Base-by-base conservation (phyloP, 2,329 filamentous ascomycete genomes). In the Peltaster fructicola region DNA sequence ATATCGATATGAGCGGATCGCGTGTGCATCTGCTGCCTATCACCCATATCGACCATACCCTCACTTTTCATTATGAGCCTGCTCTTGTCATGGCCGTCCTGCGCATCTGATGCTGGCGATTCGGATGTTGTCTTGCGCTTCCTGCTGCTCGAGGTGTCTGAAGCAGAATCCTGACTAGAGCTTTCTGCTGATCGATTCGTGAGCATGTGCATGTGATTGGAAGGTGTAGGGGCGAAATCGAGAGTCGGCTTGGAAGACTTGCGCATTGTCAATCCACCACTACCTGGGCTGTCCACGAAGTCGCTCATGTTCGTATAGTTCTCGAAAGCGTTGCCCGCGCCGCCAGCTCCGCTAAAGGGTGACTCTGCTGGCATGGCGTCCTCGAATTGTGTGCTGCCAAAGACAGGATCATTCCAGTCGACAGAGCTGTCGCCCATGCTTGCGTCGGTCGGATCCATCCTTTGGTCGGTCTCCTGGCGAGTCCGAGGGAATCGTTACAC, bases 81-180 rank as follows among this genome's bases (percentile, higher is more conserved):
- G n/a, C n/a, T n/a, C 35, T 40, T 41, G 13, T 38, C 30, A 17
- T 34, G 30, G 22, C 32, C 27, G 24, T 32, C 36, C 26, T 30
- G 43, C 15, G 20, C 23, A 15, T 43, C 37, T 11, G 43, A 44
- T 15, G 37, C 31, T 27, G 51, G 50, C 25, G 48, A 53, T 28
- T 50, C 43, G 14, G 46, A 46, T 14, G 45, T 47, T 10, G 48
- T 44, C 39, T 54, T 53, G 17, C 50, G 43, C 41, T 55, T 54
- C 9, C 48, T 45, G 20, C 43, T 33, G 31, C 45, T 46, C 3
- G 51, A 53, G 7, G 51, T 47, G 27, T 54, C 51, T 7, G 52
- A 55, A 4, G 51, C 44, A 10, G 51, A 53, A 34, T 54, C 52
- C 30, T 53, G 50, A 30, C 46, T 49, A 4, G 51, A 54, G 34